These are phyloP conservation scores for Tritrichomonas foetus DNA, from an alignment of 208 protist genomes.

Conservation along the genomic window DNA sequence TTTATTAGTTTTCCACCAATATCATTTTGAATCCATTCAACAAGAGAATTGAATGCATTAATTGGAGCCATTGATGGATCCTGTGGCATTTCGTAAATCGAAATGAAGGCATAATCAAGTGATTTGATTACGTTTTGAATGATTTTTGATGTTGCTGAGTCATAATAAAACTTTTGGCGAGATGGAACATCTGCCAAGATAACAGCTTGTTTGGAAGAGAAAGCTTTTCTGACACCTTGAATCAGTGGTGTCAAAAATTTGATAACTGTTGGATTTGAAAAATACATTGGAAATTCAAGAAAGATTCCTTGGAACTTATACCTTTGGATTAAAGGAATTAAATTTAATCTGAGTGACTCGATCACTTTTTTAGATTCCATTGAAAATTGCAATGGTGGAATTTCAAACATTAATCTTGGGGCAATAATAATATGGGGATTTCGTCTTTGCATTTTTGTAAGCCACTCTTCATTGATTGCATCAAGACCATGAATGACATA, in stretches of 20 bases:
- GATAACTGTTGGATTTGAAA: background rate
- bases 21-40: background rate
- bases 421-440: background rate
- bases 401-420: conserved; percentile 9
- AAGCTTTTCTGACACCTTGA: background rate
- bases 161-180: background rate
- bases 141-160: background rate
- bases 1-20: background rate
- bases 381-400: background rate
- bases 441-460: background rate
- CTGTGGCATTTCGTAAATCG: background rate
- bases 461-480: background rate
- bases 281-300: conserved; percentile 12
- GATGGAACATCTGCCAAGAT: background rate
- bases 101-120: background rate
- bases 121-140: background rate
- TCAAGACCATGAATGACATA: background rate
- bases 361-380: background rate
- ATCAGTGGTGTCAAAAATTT: background rate
- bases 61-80: background rate
- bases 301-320: conserved; percentile 21
- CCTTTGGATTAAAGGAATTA: background rate
- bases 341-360: background rate
- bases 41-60: background rate
- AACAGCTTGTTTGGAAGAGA: background rate